Base-by-base conservation (phyloP, 139 green algal genomes). In the Spirogloea muscicola region DNA sequence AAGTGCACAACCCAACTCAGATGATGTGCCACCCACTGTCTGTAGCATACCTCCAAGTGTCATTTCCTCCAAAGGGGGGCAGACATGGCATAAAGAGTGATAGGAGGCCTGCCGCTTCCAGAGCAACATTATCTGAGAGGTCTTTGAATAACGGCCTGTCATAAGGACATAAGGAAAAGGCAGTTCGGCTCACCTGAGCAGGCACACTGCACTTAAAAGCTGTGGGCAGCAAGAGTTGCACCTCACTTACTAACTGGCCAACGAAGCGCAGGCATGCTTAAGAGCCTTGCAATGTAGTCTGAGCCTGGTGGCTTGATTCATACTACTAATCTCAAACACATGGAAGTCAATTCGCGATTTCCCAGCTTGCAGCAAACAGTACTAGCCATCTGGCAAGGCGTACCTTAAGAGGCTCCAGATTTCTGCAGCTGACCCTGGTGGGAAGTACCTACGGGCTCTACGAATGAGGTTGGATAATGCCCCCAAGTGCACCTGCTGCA, bases 401-500 rank as follows among this genome's bases (percentile, higher is more conserved):
- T 37, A 74, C 44, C 65, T 60, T 34, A 63, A 36, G n/a, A 44
- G 25, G 3, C 18, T 44, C 65, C 65, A 74, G 36, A 74, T 74
- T 27, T 74, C 65, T 25, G 42, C 43, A 64, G 65, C 65, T 27
- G 65, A 64, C 5, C 65, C 65, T 27, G 65, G 31, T 9, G 44
- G 65, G 34, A 74, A 74, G 44, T 43, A 74, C n/a, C 65, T 31
- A 10, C 65, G 33, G 9, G 65, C 42, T 21, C 44, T 2, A 21
- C 21, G 7, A 18, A 74, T 2, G 16, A 65, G 65, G 3, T 43
- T 18, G 5, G 34, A n/a, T 16, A 61, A 21, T 25, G 42, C 44
- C 16, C 27, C n/a, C 44, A 65, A 21, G 65, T 74, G 65, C 16
- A 74, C 41, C 65, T 74, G 65, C 9, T 68, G 44, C 65, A 74